Percentiles rank a stretch among this genome's conserved stretches.
Evolutionary conservation across 2,329 filamentous ascomycete species (phyloP).

Genomic region (Penicillium vulpinum): DNA sequence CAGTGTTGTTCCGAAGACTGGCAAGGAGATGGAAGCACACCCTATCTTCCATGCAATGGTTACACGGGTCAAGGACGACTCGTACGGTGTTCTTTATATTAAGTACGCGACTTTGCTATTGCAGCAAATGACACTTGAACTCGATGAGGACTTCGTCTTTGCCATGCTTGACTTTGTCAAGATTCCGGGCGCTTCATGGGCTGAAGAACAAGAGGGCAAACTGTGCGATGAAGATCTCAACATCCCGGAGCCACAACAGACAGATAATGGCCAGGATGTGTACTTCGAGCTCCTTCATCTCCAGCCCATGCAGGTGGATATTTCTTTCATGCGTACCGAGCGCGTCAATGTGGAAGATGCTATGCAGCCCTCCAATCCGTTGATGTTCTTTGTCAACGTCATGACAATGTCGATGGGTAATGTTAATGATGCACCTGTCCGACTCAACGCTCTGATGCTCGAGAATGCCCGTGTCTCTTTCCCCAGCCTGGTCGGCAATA

Average conservation of each 20-base stretch:
- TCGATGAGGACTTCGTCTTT: slow-evolving; percentile 98
- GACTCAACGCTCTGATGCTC: slow-evolving; percentile 88
- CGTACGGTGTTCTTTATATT: slow-evolving; percentile 95
- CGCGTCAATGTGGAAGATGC: slow-evolving; percentile 95
- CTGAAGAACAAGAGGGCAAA: slow-evolving; percentile 76
- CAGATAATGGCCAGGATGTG: slow-evolving; percentile 85
- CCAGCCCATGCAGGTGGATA: slow-evolving; percentile 95
- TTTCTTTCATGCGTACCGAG: slow-evolving; percentile 96
- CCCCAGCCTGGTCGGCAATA: slow-evolving; percentile 76
- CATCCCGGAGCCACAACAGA: slow-evolving; percentile 85
- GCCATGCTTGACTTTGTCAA: slow-evolving; percentile 93
- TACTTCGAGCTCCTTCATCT: slow-evolving; percentile 98
- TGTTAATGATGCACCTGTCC: slow-evolving; percentile 94
- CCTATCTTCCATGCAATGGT: slow-evolving; percentile 90
- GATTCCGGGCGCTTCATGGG: slow-evolving; percentile 85
- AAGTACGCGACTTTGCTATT: slow-evolving; percentile 93
- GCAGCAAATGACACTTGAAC: slow-evolving; percentile 96
- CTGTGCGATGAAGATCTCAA: slow-evolving; percentile 88
- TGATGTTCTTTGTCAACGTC: slow-evolving; percentile 99
- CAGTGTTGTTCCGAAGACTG: slow-evolving; percentile 95
- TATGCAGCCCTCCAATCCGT: slow-evolving; percentile 81
- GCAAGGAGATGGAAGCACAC: slow-evolving; percentile 92
- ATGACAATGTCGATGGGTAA: slow-evolving; percentile 99
- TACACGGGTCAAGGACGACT: slow-evolving; percentile 95
- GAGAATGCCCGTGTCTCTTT: slow-evolving; percentile 94